These are phyloP conservation scores for Vigna trinervia DNA, from an alignment of 306 rosid species.

Conservation along the genomic window DNA sequence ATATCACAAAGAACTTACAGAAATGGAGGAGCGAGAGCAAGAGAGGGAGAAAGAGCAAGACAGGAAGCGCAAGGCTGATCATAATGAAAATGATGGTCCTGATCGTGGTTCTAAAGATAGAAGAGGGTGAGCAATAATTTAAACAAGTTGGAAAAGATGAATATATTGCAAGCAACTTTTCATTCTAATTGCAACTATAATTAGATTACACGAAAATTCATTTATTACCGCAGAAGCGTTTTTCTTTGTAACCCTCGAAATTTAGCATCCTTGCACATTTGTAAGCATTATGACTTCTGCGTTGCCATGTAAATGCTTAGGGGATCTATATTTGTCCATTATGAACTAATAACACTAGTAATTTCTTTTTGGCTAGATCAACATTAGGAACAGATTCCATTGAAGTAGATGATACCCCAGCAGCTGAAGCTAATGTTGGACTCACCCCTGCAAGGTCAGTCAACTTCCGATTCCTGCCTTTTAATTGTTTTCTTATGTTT, in stretches of 20 bases:
- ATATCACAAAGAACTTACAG: constrained; percentile 89
- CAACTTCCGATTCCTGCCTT: constrained; percentile 15
- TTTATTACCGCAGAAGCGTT: constrained; percentile 21
- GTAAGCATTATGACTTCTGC: neutral
- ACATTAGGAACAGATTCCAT: constrained; percentile 65
- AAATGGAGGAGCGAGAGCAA: constrained; percentile 90
- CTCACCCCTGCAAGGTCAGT: constrained; percentile 75
- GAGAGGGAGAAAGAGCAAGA: constrained; percentile 74
- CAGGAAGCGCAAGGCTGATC: constrained; percentile 69
- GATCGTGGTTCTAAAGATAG: constrained; percentile 49
- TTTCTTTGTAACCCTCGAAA: neutral
- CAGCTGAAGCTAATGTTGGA: constrained; percentile 56
- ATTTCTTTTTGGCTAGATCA: constrained; percentile 49
- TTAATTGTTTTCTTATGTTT: constrained; percentile 19
- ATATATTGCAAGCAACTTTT: constrained; percentile 23
- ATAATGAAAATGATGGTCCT: constrained; percentile 58
- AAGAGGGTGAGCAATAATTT: constrained; percentile 59
- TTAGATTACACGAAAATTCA: neutral
- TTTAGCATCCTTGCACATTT: constrained; percentile 34
- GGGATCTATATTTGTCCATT: constrained; percentile 32
- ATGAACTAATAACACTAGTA: constrained; percentile 24
- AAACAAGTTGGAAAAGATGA: constrained; percentile 11
- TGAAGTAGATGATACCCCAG: constrained; percentile 74
- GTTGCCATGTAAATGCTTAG: constrained; percentile 24
- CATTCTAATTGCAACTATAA: neutral